A percentile compares a stretch with the other conserved stretches of the same genome.
Conservation (phyloP, 2,329 filamentous ascomycete genomes). For the Colletotrichum sp. region DNA sequence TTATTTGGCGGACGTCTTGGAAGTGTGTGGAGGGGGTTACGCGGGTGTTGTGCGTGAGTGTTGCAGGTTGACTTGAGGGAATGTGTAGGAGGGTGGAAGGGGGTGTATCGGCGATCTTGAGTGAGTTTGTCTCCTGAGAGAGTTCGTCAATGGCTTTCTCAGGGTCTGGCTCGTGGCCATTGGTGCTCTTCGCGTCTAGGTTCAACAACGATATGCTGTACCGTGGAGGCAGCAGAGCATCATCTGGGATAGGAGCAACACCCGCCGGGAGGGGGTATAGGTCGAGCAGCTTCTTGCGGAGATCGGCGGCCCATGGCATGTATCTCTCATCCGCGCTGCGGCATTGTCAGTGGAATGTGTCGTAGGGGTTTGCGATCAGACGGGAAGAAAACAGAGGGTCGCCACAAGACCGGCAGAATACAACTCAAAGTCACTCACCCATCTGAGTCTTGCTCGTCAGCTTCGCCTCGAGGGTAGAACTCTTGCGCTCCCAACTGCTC, state of each 20-base stretch:
- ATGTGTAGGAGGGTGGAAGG: constrained; percentile 55
- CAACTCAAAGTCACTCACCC: constrained; percentile 61
- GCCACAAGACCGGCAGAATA: neutral
- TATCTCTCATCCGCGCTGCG: constrained; percentile 81
- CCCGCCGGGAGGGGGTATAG: constrained; percentile 73
- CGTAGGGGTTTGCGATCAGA: neutral
- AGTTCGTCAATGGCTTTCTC: neutral
- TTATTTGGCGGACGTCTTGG: constrained; percentile 88
- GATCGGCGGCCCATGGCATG: constrained; percentile 74
- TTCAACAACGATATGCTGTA: constrained; percentile 61
- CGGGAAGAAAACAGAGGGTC: neutral
- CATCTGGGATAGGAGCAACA: constrained; percentile 72
- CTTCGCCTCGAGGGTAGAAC: constrained; percentile 81
- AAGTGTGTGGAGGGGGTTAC: constrained; percentile 81
- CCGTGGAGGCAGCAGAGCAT: constrained; percentile 77
- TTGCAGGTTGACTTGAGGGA: constrained; percentile 60
- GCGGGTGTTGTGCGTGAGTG: constrained; percentile 69
- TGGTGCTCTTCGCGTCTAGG: constrained; percentile 15
- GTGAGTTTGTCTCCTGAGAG: neutral
- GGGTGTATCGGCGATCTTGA: constrained; percentile 5
- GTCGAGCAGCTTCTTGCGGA: constrained; percentile 71
- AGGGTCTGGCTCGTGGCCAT: neutral
- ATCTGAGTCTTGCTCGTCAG: constrained; percentile 92
- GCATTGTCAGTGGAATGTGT: neutral
- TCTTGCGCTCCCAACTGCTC: constrained; percentile 81